Evolutionary conservation across 768 basidiomycete species (phyloP).

Genomic region (Pleurotus ostreatus): DNA sequence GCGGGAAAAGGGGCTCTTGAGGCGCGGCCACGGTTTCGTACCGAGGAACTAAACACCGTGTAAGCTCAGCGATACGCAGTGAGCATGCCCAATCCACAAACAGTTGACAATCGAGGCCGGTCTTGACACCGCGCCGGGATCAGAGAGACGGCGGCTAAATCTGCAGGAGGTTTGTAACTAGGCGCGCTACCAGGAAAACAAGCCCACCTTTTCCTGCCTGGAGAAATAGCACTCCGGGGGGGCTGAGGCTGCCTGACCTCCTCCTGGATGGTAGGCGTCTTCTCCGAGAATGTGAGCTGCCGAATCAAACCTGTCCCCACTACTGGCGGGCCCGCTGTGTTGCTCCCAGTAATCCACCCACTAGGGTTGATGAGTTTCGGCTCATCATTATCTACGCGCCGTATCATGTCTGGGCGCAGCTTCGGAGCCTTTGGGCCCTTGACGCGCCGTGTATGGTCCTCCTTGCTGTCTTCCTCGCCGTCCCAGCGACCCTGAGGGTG

Average conservation of each 20-base stretch:
- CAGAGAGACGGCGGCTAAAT: slow-evolving; percentile 30
- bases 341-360: slow-evolving; percentile 54
- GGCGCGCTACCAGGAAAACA: not conserved
- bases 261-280: not conserved
- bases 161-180: slow-evolving; percentile 11
- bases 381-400: slow-evolving; percentile 55
- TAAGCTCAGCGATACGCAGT: not conserved
- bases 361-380: slow-evolving; percentile 72
- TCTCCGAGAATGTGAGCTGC: not conserved
- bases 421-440: slow-evolving; percentile 19
- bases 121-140: slow-evolving; percentile 30
- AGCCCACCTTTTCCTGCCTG: not conserved
- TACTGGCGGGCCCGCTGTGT: not conserved
- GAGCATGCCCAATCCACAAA: slow-evolving; percentile 15
- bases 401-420: slow-evolving; percentile 73
- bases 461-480: slow-evolving; percentile 6
- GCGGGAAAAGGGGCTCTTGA: slow-evolving; percentile 11
- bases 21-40: slow-evolving; percentile 3
- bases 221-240: not conserved
- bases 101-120: slow-evolving; percentile 28
- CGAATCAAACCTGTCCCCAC: not conserved
- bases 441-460: not conserved
- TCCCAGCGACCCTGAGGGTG: too few relatives aligned
- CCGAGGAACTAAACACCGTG: not conserved
- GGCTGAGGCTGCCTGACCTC: not conserved